Conservation (phyloP, 345 rosid species). For the Boechera retrofracta region DNA sequence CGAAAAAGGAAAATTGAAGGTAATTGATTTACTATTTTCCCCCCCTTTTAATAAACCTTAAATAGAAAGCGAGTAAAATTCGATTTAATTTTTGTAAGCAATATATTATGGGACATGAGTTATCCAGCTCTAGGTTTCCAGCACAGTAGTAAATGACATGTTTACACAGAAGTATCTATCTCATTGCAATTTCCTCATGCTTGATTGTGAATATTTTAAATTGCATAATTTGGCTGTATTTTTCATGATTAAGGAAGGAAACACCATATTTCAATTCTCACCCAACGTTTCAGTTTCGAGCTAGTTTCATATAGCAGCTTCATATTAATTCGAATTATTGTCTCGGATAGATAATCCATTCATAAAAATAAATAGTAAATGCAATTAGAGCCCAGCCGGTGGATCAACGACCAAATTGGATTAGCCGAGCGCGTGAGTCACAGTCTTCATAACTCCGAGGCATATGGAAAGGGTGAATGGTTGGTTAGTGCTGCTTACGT, state of each 20-base stretch:
- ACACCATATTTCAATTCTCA: too few relatives aligned
- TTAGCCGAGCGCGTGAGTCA: background rate
- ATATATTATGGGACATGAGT: background rate
- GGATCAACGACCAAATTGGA: background rate
- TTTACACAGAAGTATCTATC: background rate
- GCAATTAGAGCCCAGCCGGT: slow-evolving; percentile 20
- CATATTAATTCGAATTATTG: too few relatives aligned
- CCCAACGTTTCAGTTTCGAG: too few relatives aligned
- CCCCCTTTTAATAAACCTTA: background rate
- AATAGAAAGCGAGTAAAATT: background rate
- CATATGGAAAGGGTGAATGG: slow-evolving; percentile 24
- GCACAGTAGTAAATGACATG: background rate
- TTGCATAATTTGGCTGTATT: too few relatives aligned
- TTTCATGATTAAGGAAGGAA: too few relatives aligned
- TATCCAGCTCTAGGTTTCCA: background rate
- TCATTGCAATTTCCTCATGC: too few relatives aligned
- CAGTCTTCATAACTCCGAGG: slow-evolving; percentile 17
- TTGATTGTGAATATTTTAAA: too few relatives aligned
- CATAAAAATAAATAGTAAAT: background rate
- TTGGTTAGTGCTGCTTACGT: slow-evolving; percentile 27
- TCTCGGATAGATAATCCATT: too few relatives aligned
- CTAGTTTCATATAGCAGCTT: too few relatives aligned
- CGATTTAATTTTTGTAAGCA: background rate
- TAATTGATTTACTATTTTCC: background rate
- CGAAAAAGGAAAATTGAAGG: background rate